Conservation (phyloP, 768 basidiomycete genomes). For the Amylocystis lapponica region DNA sequence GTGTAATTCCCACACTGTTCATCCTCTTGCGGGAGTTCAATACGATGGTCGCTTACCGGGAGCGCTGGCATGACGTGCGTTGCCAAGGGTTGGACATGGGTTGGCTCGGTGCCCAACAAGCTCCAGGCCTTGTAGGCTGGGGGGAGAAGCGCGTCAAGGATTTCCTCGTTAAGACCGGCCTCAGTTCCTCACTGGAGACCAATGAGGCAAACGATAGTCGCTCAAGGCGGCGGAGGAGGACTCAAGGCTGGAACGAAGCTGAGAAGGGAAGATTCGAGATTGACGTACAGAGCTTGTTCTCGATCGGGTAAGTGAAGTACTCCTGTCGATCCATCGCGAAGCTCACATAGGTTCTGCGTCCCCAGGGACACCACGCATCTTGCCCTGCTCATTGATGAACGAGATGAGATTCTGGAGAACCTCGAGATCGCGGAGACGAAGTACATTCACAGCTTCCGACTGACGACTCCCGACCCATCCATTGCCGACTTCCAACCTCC, state of each 20-base stretch:
- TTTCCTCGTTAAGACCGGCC: constrained; percentile 55
- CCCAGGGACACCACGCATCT: constrained; percentile 65
- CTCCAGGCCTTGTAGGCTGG: constrained; percentile 67
- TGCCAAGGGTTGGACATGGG: constrained; percentile 72
- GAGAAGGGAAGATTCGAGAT: constrained; percentile 49
- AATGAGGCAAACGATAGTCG: constrained; percentile 21
- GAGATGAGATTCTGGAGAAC: constrained; percentile 72
- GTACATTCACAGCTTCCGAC: constrained; percentile 70
- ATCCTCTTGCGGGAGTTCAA: constrained; percentile 63
- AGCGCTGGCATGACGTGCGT: constrained; percentile 54
- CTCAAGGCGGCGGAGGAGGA: constrained; percentile 16
- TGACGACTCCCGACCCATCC: constrained; percentile 70
- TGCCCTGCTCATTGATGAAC: constrained; percentile 65
- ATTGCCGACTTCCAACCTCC: constrained; percentile 39
- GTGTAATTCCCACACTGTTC: constrained; percentile 57
- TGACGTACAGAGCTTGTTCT: constrained; percentile 68
- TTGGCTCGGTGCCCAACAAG: constrained; percentile 58
- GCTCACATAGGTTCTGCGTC: too few species aligned
- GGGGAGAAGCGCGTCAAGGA: constrained; percentile 71
- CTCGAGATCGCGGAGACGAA: constrained; percentile 75
- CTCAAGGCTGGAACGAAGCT: constrained; percentile 32
- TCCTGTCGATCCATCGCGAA: neutral
- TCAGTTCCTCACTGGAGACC: constrained; percentile 51
- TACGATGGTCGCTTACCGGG: constrained; percentile 45
- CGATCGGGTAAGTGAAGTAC: constrained; percentile 56